Base-by-base conservation (phyloP, 2,329 filamentous ascomycete species). In the Colletotrichum incanum region DNA sequence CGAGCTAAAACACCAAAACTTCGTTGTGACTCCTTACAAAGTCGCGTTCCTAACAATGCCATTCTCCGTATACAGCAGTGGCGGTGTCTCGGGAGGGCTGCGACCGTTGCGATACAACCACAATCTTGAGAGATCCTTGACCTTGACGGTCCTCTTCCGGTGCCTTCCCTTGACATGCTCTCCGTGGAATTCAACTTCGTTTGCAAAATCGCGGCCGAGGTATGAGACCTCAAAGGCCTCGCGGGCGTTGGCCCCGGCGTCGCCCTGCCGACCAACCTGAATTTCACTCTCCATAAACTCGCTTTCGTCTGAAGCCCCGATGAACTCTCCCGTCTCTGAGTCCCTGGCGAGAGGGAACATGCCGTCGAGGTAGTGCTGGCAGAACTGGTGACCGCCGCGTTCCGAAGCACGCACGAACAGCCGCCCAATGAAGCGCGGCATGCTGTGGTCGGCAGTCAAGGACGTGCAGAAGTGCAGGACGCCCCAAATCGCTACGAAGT, bases 401-500 rank as follows among this genome's bases (percentile, higher is more conserved):
- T 86, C 85, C 47, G 73, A 75, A 5, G 73, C 73, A 18, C 72
- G 43, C 5, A 72, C 72, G 77, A 93, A 93, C 20, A 92, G 85
- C n/a, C 87, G 84, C 16, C 89, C 89, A 50, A 92, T 85, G 78
- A 92, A 92, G 60, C 90, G 87, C 62, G 90, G 89, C 73, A 91
- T 86, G 55, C 85, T 80, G 28, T 79, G 81, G 0, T 79, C 79
- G 37, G 75, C 81, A 55, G 72, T 50, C 37, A 66, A 52, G 26
- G 73, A 75, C 11, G 73, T 75, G 34, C 72, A 74, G 43, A 93
- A 94, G 78, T 93, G 88, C 47, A 96, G 84, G 8, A 95, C 90
- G 2, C 94, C 94, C 87, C 92, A 94, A 18, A 91, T 84, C 2
- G 93, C 88, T 2, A 96, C 93, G 75, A 94, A 93, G 76, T 96